A percentile compares a stretch with the other conserved stretches of the same genome.
Conservation (phyloP, 805 yeast genomes). For the Ogataea methanolica region DNA sequence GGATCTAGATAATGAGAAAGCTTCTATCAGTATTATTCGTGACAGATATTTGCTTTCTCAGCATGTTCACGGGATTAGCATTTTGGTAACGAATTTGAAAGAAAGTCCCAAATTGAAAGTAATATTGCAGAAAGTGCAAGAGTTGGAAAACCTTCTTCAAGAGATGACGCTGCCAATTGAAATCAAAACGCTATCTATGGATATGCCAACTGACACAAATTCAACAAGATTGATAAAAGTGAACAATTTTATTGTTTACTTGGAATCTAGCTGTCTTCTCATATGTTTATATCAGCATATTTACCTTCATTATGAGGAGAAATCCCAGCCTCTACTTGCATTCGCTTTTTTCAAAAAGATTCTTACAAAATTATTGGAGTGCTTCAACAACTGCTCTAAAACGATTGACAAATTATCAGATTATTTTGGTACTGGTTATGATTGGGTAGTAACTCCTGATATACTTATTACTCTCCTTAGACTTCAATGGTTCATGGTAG, state of each 20-base stretch:
- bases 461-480: slow-evolving; percentile 9
- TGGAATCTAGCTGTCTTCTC: slow-evolving; percentile 12
- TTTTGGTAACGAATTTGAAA: slow-evolving; percentile 29
- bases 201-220: slow-evolving; percentile 7
- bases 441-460: slow-evolving; percentile 37
- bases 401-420: slow-evolving; percentile 28
- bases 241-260: slow-evolving; percentile 11
- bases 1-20: slow-evolving; percentile 35
- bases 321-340: slow-evolving; percentile 24
- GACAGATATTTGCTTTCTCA: slow-evolving; percentile 28
- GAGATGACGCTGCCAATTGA: slow-evolving; percentile 15
- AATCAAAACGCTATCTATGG: slow-evolving; percentile 15
- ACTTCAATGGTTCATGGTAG: slow-evolving; percentile 6
- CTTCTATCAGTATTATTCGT: slow-evolving; percentile 29
- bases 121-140: slow-evolving; percentile 27
- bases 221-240: slow-evolving; percentile 20
- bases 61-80: slow-evolving; percentile 29
- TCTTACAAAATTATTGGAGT: slow-evolving; percentile 25
- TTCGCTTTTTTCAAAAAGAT: slow-evolving; percentile 33
- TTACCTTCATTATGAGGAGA: slow-evolving; percentile 35
- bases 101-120: slow-evolving; percentile 31
- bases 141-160: slow-evolving; percentile 31
- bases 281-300: slow-evolving; percentile 34
- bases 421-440: slow-evolving; percentile 40
- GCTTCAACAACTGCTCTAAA: slow-evolving; percentile 30